Percentiles rank a stretch among this genome's conserved stretches.
Evolutionary conservation across 2,329 filamentous ascomycete genomes (phyloP).

Genomic region (Trichoderma sp.): DNA sequence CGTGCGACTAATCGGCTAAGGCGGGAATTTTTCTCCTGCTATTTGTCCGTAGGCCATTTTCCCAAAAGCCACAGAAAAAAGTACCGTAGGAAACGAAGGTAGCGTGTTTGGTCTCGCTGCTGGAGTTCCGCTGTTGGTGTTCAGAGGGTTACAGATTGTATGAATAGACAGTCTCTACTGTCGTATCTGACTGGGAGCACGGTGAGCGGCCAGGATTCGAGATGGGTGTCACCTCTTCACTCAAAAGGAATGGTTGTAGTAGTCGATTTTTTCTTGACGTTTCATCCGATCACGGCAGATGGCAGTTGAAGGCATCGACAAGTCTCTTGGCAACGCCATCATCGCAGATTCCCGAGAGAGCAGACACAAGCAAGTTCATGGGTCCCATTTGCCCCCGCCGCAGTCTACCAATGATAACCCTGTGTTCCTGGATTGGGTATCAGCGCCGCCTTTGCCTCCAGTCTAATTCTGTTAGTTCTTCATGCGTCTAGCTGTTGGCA

Average conservation of each 20-base stretch:
- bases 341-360: constrained; percentile 11
- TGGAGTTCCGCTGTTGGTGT: background rate
- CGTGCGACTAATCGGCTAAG: constrained; percentile 12
- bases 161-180: background rate
- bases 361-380: background rate
- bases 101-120: background rate
- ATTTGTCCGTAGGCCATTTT: background rate
- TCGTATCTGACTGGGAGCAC: background rate
- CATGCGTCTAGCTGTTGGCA: background rate
- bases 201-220: background rate
- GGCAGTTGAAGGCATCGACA: constrained; percentile 8
- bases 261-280: background rate
- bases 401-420: background rate
- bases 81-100: background rate
- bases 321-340: constrained; percentile 16
- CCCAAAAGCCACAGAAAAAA: background rate
- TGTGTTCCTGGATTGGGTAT: constrained; percentile 13
- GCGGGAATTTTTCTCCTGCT: background rate
- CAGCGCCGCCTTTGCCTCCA: background rate
- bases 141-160: background rate
- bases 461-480: background rate
- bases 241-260: background rate
- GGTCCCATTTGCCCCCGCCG: background rate
- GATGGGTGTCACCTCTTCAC: background rate
- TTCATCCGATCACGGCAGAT: constrained; percentile 15